A percentile compares a stretch with the other conserved stretches of the same genome.
phyloP scores from a whole-genome alignment of 2,329 filamentous ascomycete species.

The Aspergillus melleus region DNA sequence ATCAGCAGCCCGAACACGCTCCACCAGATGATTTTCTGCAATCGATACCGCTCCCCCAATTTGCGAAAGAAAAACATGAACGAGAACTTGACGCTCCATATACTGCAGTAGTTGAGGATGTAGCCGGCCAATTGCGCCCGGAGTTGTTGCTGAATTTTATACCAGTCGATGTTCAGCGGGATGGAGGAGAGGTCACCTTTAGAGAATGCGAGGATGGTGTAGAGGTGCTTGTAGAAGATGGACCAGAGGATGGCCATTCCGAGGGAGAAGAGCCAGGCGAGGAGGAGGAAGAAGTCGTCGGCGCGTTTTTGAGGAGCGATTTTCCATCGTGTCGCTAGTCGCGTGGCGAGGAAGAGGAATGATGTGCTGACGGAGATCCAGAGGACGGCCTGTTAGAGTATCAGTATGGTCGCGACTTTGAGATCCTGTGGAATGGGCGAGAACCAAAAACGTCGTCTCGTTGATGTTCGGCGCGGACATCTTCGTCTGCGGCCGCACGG shows the following conservation, averaged over 20 bases:
- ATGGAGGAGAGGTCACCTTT: background rate
- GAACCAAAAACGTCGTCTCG: background rate
- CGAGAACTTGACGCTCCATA: conserved; percentile 6
- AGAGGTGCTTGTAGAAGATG: background rate
- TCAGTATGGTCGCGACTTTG: background rate
- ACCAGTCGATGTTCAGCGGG: background rate
- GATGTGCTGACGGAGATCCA: background rate
- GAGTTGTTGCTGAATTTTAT: background rate
- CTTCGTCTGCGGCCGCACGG: background rate
- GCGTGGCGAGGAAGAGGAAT: background rate
- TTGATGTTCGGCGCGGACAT: background rate
- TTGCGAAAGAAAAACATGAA: conserved; percentile 8
- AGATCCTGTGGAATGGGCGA: background rate
- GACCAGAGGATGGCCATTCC: background rate
- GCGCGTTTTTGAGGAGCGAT: background rate
- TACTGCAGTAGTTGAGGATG: background rate
- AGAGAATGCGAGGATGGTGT: background rate
- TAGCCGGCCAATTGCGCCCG: conserved; percentile 5
- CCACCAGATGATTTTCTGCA: conserved; percentile 8
- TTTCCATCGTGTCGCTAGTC: background rate
- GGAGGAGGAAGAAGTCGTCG: background rate
- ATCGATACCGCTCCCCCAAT: conserved; percentile 2
- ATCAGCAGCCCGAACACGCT: background rate
- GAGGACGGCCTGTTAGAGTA: background rate
- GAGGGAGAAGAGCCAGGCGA: background rate